A percentile compares a stretch with the other conserved stretches of the same genome.
Evolutionary conservation across 2,329 filamentous ascomycete species (phyloP).

Genomic region (Diplocarpon mali): DNA sequence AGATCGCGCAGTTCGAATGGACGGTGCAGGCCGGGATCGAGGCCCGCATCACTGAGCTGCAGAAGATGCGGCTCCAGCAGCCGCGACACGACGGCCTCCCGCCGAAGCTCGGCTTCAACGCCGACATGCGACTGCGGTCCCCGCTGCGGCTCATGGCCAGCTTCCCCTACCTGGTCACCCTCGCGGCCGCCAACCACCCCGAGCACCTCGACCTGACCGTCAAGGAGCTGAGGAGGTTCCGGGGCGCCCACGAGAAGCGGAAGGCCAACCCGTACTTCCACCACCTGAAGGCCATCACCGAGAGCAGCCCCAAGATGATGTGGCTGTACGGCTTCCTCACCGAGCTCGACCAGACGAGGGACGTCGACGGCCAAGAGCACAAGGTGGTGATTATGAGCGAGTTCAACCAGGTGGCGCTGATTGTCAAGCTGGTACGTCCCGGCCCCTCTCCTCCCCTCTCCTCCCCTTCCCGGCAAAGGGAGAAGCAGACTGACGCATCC

Average conservation of each 20-base stretch:
- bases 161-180: constrained; percentile 12
- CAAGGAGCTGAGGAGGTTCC: constrained; percentile 6
- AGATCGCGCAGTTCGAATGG: constrained; percentile 1
- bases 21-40: neutral
- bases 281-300: constrained; percentile 7
- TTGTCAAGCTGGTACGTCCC: constrained; percentile 11
- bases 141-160: constrained; percentile 11
- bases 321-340: constrained; percentile 13
- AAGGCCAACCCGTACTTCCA: constrained; percentile 5
- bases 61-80: neutral
- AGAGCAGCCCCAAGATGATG: constrained; percentile 13
- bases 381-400: constrained; percentile 16
- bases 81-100: neutral
- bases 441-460: neutral
- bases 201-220: constrained; percentile 6
- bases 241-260: constrained; percentile 2
- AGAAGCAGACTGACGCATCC: neutral
- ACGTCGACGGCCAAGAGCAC: constrained; percentile 5
- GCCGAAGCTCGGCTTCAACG: constrained; percentile 4
- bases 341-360: neutral
- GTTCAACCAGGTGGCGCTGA: constrained; percentile 11
- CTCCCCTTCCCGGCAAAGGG: no score
- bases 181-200: neutral
- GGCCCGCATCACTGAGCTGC: neutral
- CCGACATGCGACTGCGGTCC: neutral